Percentiles rank a stretch among this genome's conserved stretches.
Conservation (phyloP, 305 asterid genomes). For the Rubia peregrina region DNA sequence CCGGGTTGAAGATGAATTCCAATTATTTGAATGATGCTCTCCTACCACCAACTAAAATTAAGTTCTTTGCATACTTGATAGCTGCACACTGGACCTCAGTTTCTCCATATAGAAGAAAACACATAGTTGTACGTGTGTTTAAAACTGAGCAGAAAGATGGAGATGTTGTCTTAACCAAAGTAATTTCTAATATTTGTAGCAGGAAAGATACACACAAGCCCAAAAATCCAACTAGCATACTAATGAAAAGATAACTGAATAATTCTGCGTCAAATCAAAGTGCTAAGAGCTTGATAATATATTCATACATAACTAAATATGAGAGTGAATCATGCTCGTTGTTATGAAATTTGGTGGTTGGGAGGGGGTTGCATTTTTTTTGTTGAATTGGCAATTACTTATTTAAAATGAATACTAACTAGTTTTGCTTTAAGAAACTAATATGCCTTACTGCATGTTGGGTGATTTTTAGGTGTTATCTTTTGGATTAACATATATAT, state of each 20-base stretch:
- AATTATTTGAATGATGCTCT: conserved; percentile 8
- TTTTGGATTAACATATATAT: too few relatives aligned
- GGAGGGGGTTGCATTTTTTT: too few relatives aligned
- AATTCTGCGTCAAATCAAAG: neutral
- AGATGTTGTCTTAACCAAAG: neutral
- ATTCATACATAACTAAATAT: conserved; percentile 16
- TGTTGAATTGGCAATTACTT: too few relatives aligned
- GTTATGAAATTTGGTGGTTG: too few relatives aligned
- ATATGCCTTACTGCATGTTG: too few relatives aligned
- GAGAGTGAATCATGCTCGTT: too few relatives aligned
- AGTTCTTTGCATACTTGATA: conserved; percentile 5
- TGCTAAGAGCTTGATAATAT: too few relatives aligned
- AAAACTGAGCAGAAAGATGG: neutral
- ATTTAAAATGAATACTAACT: too few relatives aligned
- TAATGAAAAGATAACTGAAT: neutral
- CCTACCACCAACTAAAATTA: neutral
- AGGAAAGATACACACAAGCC: neutral
- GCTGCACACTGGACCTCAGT: conserved; percentile 3
- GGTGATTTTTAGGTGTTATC: too few relatives aligned
- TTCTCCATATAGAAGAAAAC: neutral
- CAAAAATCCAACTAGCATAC: neutral
- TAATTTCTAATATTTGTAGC: neutral
- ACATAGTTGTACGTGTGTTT: neutral
- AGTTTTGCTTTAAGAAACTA: too few relatives aligned
- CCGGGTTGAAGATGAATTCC: conserved; percentile 20